These are phyloP conservation scores for Apiospora pterosperma DNA, from an alignment of 2,329 filamentous ascomycete species.

Conservation along the genomic window DNA sequence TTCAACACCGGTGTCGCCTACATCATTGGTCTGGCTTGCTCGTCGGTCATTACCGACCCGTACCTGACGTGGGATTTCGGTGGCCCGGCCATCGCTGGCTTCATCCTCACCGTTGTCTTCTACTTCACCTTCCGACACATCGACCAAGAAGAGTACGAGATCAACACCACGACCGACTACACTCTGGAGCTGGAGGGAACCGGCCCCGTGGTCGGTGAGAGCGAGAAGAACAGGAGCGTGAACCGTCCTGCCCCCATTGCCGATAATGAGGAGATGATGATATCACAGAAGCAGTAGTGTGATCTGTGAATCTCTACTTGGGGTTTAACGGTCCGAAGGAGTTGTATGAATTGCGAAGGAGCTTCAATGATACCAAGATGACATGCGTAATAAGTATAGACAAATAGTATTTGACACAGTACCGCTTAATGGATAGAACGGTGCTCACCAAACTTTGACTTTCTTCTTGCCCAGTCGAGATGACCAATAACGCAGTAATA, in stretches of 20 bases:
- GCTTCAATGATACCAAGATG: not conserved
- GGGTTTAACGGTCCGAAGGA: not conserved
- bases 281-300: constrained; percentile 30
- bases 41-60: constrained; percentile 44
- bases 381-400: not conserved
- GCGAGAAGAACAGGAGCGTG: constrained; percentile 32
- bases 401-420: not conserved
- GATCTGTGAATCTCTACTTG: not conserved
- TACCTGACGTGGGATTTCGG: constrained; percentile 48
- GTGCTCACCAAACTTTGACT: not conserved
- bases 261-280: constrained; percentile 32
- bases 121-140: constrained; percentile 45
- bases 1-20: constrained; percentile 45
- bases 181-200: constrained; percentile 33
- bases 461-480: not conserved
- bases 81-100: constrained; percentile 43
- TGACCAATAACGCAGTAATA: not conserved
- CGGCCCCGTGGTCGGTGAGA: constrained; percentile 38
- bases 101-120: constrained; percentile 39
- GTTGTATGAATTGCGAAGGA: not conserved
- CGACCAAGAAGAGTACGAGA: constrained; percentile 42
- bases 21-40: constrained; percentile 40
- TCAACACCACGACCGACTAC: constrained; percentile 34
- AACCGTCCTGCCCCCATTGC: constrained; percentile 28
- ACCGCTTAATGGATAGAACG: not conserved